Conservation (phyloP, 139 green algal species). For the Eudorina sp. region DNA sequence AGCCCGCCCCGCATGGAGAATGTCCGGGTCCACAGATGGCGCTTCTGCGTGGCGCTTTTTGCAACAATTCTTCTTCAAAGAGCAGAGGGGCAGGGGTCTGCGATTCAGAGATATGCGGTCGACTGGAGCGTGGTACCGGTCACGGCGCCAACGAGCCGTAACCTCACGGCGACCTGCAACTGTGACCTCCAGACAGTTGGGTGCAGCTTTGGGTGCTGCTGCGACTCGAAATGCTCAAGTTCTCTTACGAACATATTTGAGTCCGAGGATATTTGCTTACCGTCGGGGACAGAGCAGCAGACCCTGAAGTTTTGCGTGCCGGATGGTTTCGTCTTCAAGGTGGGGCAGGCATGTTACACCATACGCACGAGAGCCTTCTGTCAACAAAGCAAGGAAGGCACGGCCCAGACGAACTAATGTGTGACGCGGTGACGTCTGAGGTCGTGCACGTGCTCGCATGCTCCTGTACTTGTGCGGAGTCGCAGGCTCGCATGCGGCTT, state of each 20-base stretch:
- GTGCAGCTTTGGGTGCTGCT: constrained; percentile 68
- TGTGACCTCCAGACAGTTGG: constrained; percentile 53
- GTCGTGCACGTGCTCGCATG: too few species aligned
- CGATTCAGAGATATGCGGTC: constrained; percentile 46
- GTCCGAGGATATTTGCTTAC: constrained; percentile 47
- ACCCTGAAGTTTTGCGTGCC: constrained; percentile 62
- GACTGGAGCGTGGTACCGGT: constrained; percentile 47
- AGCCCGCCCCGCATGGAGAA: too few species aligned
- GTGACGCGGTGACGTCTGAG: too few species aligned
- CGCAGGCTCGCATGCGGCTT: too few species aligned
- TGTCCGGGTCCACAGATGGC: too few species aligned
- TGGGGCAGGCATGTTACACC: too few species aligned
- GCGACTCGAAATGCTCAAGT: constrained; percentile 59
- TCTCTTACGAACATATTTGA: constrained; percentile 24
- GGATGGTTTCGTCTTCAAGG: constrained; percentile 49
- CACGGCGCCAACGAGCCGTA: constrained; percentile 17
- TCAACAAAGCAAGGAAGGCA: too few species aligned
- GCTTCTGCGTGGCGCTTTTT: background rate
- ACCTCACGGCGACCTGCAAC: constrained; percentile 63
- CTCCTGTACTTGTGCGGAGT: too few species aligned
- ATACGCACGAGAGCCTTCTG: too few species aligned
- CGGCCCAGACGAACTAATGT: too few species aligned
- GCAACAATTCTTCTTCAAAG: background rate
- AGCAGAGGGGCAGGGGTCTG: background rate
- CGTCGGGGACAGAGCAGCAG: constrained; percentile 50